Conservation (phyloP, 352 stramenopile species). For the Phytophthora sojae region DNA sequence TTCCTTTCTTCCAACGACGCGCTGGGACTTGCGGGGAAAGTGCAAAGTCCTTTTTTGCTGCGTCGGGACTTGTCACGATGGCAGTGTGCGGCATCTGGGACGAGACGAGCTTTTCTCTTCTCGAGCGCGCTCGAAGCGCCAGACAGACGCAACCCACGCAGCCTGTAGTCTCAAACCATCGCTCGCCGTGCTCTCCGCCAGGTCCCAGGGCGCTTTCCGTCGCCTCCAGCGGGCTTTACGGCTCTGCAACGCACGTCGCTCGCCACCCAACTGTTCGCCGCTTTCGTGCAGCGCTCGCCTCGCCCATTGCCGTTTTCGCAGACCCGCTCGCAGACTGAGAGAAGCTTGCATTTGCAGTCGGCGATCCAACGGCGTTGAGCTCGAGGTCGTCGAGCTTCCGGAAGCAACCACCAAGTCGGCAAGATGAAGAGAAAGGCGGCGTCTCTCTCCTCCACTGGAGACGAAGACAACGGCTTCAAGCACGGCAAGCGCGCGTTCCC, state of each 20-base stretch:
- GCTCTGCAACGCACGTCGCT: slow-evolving; percentile 41
- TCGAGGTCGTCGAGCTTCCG: slow-evolving; percentile 14
- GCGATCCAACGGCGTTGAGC: slow-evolving; percentile 15
- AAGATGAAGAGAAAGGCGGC: slow-evolving; percentile 5
- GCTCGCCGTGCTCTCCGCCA: slow-evolving; percentile 16
- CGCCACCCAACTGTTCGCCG: slow-evolving; percentile 31
- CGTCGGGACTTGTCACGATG: slow-evolving; percentile 37
- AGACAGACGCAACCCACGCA: slow-evolving; percentile 27
- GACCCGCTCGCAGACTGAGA: slow-evolving; percentile 1
- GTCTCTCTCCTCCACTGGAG: background rate
- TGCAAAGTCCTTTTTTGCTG: background rate
- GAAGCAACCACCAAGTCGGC: background rate
- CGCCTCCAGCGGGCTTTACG: slow-evolving; percentile 39
- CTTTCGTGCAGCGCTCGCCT: slow-evolving; percentile 41
- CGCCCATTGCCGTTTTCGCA: slow-evolving; percentile 14
- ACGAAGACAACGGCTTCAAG: background rate
- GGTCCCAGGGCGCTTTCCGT: slow-evolving; percentile 40
- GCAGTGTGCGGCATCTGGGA: slow-evolving; percentile 30
- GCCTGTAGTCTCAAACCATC: slow-evolving; percentile 35
- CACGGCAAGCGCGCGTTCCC: slow-evolving; percentile 14
- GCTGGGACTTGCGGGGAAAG: slow-evolving; percentile 40
- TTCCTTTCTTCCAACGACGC: background rate
- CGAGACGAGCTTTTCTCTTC: slow-evolving; percentile 30
- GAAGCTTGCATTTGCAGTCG: slow-evolving; percentile 18
- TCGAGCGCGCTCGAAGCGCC: slow-evolving; percentile 25